Evolutionary conservation across 768 basidiomycete genomes (phyloP).

Genomic region (Lentinus brumalis): DNA sequence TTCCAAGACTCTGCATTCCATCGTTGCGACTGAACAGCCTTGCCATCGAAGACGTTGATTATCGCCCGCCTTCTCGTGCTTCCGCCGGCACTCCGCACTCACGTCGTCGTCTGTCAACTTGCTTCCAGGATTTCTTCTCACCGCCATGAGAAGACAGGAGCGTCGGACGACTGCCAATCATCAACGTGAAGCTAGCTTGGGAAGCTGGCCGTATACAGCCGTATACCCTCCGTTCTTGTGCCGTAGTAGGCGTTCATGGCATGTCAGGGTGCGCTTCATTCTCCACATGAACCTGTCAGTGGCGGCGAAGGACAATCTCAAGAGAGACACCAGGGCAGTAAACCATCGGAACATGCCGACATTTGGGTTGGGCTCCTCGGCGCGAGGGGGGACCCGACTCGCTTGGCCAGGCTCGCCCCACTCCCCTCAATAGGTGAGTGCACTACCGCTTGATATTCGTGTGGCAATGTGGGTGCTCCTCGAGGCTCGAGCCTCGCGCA

Average conservation of each 20-base stretch:
- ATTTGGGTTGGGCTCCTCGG: not conserved
- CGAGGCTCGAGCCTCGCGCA: not conserved
- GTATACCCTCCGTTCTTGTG: not conserved
- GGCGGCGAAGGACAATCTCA: too few species aligned
- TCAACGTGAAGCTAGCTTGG: not conserved
- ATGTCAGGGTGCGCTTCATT: too few species aligned
- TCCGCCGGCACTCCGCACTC: constrained; percentile 3
- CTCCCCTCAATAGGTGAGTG: not conserved
- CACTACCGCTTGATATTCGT: not conserved
- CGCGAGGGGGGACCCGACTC: not conserved
- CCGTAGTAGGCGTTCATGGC: too few species aligned
- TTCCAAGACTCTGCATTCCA: not conserved
- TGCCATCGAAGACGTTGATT: not conserved
- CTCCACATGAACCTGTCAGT: too few species aligned
- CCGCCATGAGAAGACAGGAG: not conserved
- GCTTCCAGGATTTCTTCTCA: not conserved
- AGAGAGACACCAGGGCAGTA: too few species aligned
- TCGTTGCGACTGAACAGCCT: not conserved
- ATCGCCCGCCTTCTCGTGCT: constrained; percentile 5
- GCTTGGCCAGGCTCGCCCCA: not conserved
- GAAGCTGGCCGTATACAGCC: not conserved
- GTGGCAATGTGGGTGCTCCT: not conserved
- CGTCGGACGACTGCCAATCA: not conserved
- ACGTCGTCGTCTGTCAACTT: not conserved
- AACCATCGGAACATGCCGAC: not conserved